Evolutionary conservation across 2,329 filamentous ascomycete genomes (phyloP), one percentile per base, ranked within the genome.

Genomic region (Cyclaneusma minus): DNA sequence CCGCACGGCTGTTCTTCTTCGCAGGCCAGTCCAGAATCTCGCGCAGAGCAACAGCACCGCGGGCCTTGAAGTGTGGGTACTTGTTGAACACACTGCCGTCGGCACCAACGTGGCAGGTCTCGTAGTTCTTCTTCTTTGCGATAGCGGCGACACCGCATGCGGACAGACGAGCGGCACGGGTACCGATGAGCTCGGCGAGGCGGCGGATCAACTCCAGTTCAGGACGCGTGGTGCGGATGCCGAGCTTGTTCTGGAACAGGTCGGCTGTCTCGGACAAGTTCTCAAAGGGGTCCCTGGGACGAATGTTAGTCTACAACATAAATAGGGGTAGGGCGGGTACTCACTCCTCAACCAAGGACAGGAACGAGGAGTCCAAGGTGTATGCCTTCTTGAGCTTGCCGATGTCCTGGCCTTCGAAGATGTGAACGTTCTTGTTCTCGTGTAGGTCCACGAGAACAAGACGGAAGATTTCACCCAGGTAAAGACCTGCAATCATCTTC

Each of bases 71-170:
- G 57, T 93, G 80, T 8, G 89, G 89, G 58, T 98, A 98, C 54
- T 95, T 95, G 66, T 93, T 94, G 62, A 98, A 98, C 29, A 98
- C 87, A 11, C 82, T 92, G 19, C 89, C 89, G 48, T 98, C 89
- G 27, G 89, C 89, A 43, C 89, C 89, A 21, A 98, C 89, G 52
- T 95, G 89, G 60, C 82, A 92, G 19, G 68, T 66, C 46, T 78
- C 58, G 54, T 85, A 87, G 40, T 70, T 68, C 68, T 94, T 95
- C 74, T 95, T 95, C 59, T 77, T 91, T 67, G 80, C 84, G 47
- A 98, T 94, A 31, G 87, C 89, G 8, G 87, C 84, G 29, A 98
- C 82, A 55, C 89, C 89, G 47, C 89, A 95, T 14, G 87, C 76
- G 10, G 85, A 93, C 28, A 98, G 69, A 35, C 89, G 82, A 24